These are phyloP conservation scores for Pichia californica DNA, from an alignment of 805 yeast species.

Conservation along the genomic window DNA sequence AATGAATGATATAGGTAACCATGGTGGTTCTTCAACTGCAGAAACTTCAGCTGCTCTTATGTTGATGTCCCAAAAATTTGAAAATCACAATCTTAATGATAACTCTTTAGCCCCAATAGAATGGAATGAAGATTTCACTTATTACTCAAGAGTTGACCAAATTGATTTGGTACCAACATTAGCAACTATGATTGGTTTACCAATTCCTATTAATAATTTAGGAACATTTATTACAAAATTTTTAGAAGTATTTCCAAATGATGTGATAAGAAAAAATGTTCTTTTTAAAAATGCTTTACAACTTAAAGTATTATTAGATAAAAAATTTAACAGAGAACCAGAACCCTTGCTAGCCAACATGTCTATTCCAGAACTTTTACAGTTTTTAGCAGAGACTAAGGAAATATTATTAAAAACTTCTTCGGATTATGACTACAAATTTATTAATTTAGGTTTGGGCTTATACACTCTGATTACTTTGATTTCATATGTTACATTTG, in stretches of 20 bases:
- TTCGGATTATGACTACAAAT: constrained; percentile 60
- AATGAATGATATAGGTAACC: constrained; percentile 92
- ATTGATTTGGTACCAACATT: constrained; percentile 71
- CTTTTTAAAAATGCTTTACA: constrained; percentile 55
- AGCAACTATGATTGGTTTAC: constrained; percentile 52
- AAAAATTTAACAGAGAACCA: constrained; percentile 32
- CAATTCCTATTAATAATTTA: constrained; percentile 65
- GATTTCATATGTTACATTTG: constrained; percentile 23
- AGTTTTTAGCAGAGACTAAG: constrained; percentile 43
- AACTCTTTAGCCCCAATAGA: constrained; percentile 33
- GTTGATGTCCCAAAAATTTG: constrained; percentile 58
- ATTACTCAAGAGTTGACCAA: constrained; percentile 50
- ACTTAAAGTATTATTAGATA: constrained; percentile 40
- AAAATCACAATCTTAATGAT: constrained; percentile 20
- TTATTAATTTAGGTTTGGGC: constrained; percentile 39
- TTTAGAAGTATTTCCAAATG: constrained; percentile 41
- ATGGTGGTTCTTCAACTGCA: constrained; percentile 91
- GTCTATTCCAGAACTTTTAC: constrained; percentile 13
- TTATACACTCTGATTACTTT: constrained; percentile 29
- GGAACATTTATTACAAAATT: constrained; percentile 65
- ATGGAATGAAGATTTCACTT: constrained; percentile 41
- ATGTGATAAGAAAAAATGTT: constrained; percentile 30
- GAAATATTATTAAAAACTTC: constrained; percentile 49
- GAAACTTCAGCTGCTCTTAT: constrained; percentile 85
- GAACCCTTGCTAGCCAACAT: constrained; percentile 12